Evolutionary conservation across 1,284 basidiomycete species (phyloP).

Genomic region (Crepidotus sp.): DNA sequence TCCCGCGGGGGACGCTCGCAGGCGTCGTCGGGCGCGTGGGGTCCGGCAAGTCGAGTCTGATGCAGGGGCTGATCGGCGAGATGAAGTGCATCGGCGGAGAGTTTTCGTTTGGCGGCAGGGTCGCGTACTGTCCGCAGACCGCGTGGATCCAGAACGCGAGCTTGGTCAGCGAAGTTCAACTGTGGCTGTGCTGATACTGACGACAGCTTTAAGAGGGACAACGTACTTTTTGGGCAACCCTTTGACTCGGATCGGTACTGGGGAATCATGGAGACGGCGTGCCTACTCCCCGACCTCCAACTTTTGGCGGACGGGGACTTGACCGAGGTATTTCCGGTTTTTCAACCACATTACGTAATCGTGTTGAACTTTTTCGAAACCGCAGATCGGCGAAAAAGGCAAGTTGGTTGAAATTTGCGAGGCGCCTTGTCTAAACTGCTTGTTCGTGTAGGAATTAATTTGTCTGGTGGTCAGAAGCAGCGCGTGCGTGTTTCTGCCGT

Average conservation of each 20-base stretch:
- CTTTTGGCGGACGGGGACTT: slow-evolving; percentile 67
- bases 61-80: slow-evolving; percentile 68
- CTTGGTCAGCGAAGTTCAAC: slow-evolving; percentile 38
- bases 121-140: slow-evolving; percentile 70
- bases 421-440: slow-evolving; percentile 31
- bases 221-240: slow-evolving; percentile 59
- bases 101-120: slow-evolving; percentile 52
- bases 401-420: background rate
- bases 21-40: slow-evolving; percentile 64
- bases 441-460: slow-evolving; percentile 59
- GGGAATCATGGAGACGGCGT: slow-evolving; percentile 53
- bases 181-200: background rate
- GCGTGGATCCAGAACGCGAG: slow-evolving; percentile 83
- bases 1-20: slow-evolving; percentile 52
- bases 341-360: slow-evolving; percentile 10
- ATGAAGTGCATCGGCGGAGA: slow-evolving; percentile 52
- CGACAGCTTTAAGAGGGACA: slow-evolving; percentile 40
- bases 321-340: slow-evolving; percentile 44
- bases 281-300: slow-evolving; percentile 60
- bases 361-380: slow-evolving; percentile 6
- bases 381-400: slow-evolving; percentile 18
- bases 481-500: slow-evolving; percentile 33
- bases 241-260: slow-evolving; percentile 65
- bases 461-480: slow-evolving; percentile 50
- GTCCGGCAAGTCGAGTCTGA: slow-evolving; percentile 58